Conservation (phyloP, 2,329 filamentous ascomycete genomes). For the Dactylella cylindrospora region DNA sequence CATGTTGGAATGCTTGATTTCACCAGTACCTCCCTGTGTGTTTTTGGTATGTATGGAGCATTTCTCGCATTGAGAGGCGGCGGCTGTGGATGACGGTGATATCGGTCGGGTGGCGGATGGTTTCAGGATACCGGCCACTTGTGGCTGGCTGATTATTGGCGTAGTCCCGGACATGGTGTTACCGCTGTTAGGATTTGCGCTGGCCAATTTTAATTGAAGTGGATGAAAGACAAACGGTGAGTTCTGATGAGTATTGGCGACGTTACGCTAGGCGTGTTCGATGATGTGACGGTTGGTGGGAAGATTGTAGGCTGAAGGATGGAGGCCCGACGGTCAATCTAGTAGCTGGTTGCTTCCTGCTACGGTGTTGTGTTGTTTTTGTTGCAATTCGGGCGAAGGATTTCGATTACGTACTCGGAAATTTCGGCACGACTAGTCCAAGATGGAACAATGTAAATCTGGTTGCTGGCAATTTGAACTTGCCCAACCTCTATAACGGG, state of each 20-base stretch:
- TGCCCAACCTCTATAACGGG: no score
- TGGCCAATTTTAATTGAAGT: no score
- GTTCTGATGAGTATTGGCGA: no score
- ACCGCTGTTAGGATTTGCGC: no score
- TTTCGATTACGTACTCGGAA: conserved; percentile 40
- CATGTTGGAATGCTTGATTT: conserved; percentile 28
- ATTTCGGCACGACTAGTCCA: not conserved
- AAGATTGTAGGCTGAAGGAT: no score
- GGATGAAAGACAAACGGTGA: no score
- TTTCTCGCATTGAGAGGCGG: conserved; percentile 14
- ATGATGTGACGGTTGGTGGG: no score
- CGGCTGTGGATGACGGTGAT: conserved; percentile 8
- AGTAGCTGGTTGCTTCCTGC: not conserved
- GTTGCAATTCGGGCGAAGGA: conserved; percentile 10
- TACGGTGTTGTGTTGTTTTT: conserved; percentile 38
- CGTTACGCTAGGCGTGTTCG: not conserved
- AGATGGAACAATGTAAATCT: conserved; percentile 11
- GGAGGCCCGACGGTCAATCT: not conserved
- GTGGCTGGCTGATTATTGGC: conserved; percentile 15
- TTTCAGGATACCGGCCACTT: conserved; percentile 15
- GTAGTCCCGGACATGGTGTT: no score
- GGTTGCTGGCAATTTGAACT: not conserved
- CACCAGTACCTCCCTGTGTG: conserved; percentile 9
- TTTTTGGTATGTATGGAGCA: conserved; percentile 31
- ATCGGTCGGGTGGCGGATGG: conserved; percentile 1